Conservation (phyloP, 768 basidiomycete genomes). For the Rubroboletus pulcherrimus region DNA sequence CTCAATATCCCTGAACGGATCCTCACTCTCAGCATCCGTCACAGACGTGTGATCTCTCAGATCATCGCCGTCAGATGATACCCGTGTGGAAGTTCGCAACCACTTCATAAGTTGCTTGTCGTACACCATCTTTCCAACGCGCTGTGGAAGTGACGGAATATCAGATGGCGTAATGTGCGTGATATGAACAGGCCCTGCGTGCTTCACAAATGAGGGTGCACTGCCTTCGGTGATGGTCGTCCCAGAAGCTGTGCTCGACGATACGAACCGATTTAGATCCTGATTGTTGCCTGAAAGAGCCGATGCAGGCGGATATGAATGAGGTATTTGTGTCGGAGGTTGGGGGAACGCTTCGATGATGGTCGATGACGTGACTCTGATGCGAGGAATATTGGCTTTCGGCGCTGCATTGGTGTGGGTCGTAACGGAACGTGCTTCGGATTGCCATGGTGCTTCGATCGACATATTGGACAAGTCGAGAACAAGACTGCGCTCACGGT, state of each 20-base stretch:
- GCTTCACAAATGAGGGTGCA: slow-evolving; percentile 81
- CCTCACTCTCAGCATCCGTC: slow-evolving; percentile 60
- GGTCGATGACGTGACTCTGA: slow-evolving; percentile 29
- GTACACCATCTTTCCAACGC: slow-evolving; percentile 84
- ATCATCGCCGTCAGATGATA: slow-evolving; percentile 29
- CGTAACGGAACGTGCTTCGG: slow-evolving; percentile 17
- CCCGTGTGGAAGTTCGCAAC: slow-evolving; percentile 59
- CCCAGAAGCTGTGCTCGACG: slow-evolving; percentile 77
- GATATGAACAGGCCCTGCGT: slow-evolving; percentile 73
- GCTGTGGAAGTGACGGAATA: slow-evolving; percentile 67
- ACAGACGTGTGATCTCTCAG: slow-evolving; percentile 28
- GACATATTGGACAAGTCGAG: slow-evolving; percentile 44
- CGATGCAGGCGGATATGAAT: slow-evolving; percentile 49
- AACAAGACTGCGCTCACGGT: slow-evolving; percentile 39
- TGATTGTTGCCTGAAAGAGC: slow-evolving; percentile 52
- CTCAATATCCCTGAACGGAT: slow-evolving; percentile 91
- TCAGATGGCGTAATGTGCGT: slow-evolving; percentile 80
- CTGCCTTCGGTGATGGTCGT: slow-evolving; percentile 71
- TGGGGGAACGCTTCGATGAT: slow-evolving; percentile 27
- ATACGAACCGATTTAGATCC: slow-evolving; percentile 86
- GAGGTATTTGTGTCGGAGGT: slow-evolving; percentile 30
- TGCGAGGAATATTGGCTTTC: slow-evolving; percentile 21
- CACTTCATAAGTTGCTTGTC: slow-evolving; percentile 82
- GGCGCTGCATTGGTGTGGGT: slow-evolving; percentile 2
- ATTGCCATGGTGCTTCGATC: slow-evolving; percentile 36